phyloP scores from a whole-genome alignment of 2,329 filamentous ascomycete genomes.

The Elsinoe necatrix region DNA sequence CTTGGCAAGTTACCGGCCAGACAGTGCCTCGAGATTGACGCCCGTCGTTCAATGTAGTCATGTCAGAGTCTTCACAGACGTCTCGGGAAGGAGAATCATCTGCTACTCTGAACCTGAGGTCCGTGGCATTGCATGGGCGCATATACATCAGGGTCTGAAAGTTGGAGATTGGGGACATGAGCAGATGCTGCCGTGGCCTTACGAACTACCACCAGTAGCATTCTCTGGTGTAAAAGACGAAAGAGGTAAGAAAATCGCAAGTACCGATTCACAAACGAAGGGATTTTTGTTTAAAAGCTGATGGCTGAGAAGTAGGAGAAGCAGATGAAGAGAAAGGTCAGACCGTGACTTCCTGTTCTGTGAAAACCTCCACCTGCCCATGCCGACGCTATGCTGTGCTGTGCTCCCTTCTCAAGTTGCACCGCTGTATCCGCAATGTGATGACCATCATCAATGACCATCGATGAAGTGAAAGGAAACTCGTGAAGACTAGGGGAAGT shows the following conservation, averaged over 20 bases:
- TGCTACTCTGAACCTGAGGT: no score
- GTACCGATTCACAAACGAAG: background rate
- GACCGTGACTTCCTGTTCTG: background rate
- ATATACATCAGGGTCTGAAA: no score
- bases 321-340: background rate
- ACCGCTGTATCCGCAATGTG: background rate
- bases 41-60: no score
- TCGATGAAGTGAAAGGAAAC: conserved; percentile 2
- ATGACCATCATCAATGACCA: conserved; percentile 1
- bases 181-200: background rate
- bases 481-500: background rate
- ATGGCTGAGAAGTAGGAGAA: background rate
- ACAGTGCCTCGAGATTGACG: no score
- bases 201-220: background rate
- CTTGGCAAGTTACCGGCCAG: no score
- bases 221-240: background rate
- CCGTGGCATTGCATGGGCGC: no score
- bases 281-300: background rate
- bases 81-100: no score
- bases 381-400: conserved; percentile 2
- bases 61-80: no score
- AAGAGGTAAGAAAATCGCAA: background rate
- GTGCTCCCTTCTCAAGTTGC: background rate
- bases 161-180: background rate
- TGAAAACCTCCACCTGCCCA: background rate